Evolutionary conservation across 306 rosid genomes (phyloP).

Genomic region (Ceratonia siliqua): DNA sequence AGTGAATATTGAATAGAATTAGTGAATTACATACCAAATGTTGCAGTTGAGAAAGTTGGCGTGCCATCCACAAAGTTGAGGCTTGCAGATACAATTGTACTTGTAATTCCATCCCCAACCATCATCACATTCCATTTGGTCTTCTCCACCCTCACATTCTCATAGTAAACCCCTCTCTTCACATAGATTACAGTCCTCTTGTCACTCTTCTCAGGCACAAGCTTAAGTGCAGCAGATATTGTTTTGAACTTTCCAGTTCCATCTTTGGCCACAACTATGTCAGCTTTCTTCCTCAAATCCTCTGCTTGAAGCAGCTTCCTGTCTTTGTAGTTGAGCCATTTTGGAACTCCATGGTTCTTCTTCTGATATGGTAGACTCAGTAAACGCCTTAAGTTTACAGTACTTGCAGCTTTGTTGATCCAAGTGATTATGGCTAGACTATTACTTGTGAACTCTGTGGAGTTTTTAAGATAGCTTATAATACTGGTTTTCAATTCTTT

Average conservation of each 20-base stretch:
- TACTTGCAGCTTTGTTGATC: constrained; percentile 39
- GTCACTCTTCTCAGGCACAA: constrained; percentile 54
- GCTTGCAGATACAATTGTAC: constrained; percentile 55
- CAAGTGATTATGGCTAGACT: constrained; percentile 74
- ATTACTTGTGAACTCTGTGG: constrained; percentile 70
- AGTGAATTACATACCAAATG: constrained; percentile 73
- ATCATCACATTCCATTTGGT: constrained; percentile 73
- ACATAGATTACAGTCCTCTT: constrained; percentile 69
- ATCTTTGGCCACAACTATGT: constrained; percentile 56
- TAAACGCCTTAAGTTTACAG: constrained; percentile 36
- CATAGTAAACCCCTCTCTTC: constrained; percentile 64
- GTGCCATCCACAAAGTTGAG: constrained; percentile 76
- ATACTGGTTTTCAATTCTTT: constrained; percentile 7
- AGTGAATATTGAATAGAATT: no score
- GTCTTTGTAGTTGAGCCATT: constrained; percentile 38
- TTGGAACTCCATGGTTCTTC: not conserved
- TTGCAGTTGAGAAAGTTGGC: constrained; percentile 73
- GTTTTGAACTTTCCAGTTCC: constrained; percentile 56
- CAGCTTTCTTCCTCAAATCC: constrained; percentile 36
- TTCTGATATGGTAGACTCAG: constrained; percentile 19
- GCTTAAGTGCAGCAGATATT: constrained; percentile 57
- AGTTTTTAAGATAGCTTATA: constrained; percentile 47
- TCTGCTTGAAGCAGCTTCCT: constrained; percentile 25
- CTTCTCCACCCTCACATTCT: constrained; percentile 64
- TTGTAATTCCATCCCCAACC: constrained; percentile 74